Percentiles rank a stretch among this genome's conserved stretches.
phyloP scores from a whole-genome alignment of 1,139 yeast genomes.

The Zygoascus meyerae region DNA sequence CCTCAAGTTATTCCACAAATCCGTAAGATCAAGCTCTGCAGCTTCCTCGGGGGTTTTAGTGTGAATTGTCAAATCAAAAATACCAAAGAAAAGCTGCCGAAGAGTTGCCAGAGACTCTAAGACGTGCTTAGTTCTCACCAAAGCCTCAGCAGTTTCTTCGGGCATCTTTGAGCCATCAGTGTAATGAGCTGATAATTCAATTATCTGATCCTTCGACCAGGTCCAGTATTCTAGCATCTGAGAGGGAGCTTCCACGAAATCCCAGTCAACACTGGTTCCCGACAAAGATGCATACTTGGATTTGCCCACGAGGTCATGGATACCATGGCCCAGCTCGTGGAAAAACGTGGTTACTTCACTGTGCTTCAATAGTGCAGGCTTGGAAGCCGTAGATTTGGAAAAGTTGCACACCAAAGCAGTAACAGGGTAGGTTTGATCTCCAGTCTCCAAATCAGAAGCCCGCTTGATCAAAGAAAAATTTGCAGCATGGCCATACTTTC shows the following conservation, averaged over 20 bases:
- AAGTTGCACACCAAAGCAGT: slow-evolving; percentile 82
- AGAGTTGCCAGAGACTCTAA: slow-evolving; percentile 65
- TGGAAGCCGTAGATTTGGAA: slow-evolving; percentile 63
- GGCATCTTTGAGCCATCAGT: slow-evolving; percentile 51
- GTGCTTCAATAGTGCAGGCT: slow-evolving; percentile 74
- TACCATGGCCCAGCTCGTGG: slow-evolving; percentile 89
- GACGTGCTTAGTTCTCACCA: slow-evolving; percentile 65
- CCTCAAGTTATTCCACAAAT: slow-evolving; percentile 59
- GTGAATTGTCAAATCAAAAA: slow-evolving; percentile 71
- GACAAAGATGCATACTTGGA: slow-evolving; percentile 63
- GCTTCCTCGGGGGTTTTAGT: slow-evolving; percentile 40
- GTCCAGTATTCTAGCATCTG: slow-evolving; percentile 89
- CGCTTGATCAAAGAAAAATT: slow-evolving; percentile 70
- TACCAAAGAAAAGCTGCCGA: slow-evolving; percentile 71
- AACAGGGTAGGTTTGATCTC: slow-evolving; percentile 54
- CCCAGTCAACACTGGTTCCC: slow-evolving; percentile 74
- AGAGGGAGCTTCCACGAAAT: slow-evolving; percentile 86
- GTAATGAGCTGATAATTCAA: slow-evolving; percentile 59
- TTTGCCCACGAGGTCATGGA: slow-evolving; percentile 67
- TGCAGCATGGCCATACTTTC: slow-evolving; percentile 85
- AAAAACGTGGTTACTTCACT: slow-evolving; percentile 76
- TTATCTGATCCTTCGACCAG: slow-evolving; percentile 63
- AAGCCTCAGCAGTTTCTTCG: slow-evolving; percentile 53
- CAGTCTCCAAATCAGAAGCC: slow-evolving; percentile 41
- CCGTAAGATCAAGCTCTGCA: slow-evolving; percentile 33